These are phyloP conservation scores for Trypanosoma lewisi DNA, from an alignment of 208 protist genomes.

Conservation along the genomic window DNA sequence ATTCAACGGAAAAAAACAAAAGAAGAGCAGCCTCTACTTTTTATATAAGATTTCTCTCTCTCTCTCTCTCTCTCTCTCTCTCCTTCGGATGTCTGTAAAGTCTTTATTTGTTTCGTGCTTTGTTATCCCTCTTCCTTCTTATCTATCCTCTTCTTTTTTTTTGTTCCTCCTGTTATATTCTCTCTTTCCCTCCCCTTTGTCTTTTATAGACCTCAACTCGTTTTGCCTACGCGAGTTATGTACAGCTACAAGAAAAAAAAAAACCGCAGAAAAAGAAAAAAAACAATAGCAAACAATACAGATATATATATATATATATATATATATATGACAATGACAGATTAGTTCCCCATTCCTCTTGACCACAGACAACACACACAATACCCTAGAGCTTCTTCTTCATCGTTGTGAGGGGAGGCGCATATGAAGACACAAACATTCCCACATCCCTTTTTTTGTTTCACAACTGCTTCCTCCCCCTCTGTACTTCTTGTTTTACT, in stretches of 20 bases:
- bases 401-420: too few relatives aligned
- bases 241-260: background rate
- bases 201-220: background rate
- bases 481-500: background rate
- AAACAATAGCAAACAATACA: slow-evolving; percentile 1
- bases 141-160: background rate
- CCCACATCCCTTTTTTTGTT: background rate
- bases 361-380: too few relatives aligned
- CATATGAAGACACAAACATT: too few relatives aligned
- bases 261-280: slow-evolving; percentile 4
- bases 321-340: too few relatives aligned
- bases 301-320: slow-evolving; percentile 3
- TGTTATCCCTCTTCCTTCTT: too few relatives aligned
- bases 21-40: background rate
- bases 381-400: too few relatives aligned
- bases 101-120: too few relatives aligned
- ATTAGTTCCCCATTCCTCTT: background rate
- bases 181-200: background rate
- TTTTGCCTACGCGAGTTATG: background rate
- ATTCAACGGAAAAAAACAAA: slow-evolving; percentile 3
- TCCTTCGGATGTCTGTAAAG: too few relatives aligned
- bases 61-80: background rate
- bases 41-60: background rate
- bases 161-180: background rate
- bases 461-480: background rate